These are phyloP conservation scores for Xylariaceae sp. DNA, from an alignment of 2,329 filamentous ascomycete species.

Conservation along the genomic window DNA sequence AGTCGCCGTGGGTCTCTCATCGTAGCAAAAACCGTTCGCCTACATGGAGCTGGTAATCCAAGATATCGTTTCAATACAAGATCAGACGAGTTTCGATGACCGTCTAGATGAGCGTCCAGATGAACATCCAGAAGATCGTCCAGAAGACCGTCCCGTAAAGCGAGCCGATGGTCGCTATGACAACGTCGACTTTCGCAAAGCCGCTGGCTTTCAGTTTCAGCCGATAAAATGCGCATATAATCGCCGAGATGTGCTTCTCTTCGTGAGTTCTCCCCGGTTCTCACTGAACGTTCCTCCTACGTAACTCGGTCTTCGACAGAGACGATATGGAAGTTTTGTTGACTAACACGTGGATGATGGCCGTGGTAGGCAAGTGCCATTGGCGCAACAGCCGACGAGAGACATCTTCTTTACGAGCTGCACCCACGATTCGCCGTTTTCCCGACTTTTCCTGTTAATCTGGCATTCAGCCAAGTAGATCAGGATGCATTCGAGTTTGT, in stretches of 20 bases:
- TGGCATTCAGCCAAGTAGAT: conserved; percentile 41
- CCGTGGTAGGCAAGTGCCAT: conserved; percentile 36
- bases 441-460: conserved; percentile 44
- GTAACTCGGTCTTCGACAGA: neutral
- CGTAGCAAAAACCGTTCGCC: neutral
- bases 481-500: conserved; percentile 32
- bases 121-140: too few relatives aligned
- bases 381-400: conserved; percentile 35
- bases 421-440: conserved; percentile 41
- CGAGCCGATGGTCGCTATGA: conserved; percentile 18
- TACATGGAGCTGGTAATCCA: neutral
- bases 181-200: conserved; percentile 20
- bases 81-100: conserved; percentile 9
- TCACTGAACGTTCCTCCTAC: neutral
- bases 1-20: neutral
- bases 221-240: conserved; percentile 29
- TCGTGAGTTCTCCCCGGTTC: conserved; percentile 27
- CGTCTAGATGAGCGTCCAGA: too few relatives aligned
- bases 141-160: conserved; percentile 9
- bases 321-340: neutral
- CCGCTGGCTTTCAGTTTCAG: conserved; percentile 12
- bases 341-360: neutral
- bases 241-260: conserved; percentile 40
- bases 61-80: neutral
- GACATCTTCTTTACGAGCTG: conserved; percentile 42